Conservation (phyloP, 2,329 filamentous ascomycete genomes). For the Arthroderma sp. region DNA sequence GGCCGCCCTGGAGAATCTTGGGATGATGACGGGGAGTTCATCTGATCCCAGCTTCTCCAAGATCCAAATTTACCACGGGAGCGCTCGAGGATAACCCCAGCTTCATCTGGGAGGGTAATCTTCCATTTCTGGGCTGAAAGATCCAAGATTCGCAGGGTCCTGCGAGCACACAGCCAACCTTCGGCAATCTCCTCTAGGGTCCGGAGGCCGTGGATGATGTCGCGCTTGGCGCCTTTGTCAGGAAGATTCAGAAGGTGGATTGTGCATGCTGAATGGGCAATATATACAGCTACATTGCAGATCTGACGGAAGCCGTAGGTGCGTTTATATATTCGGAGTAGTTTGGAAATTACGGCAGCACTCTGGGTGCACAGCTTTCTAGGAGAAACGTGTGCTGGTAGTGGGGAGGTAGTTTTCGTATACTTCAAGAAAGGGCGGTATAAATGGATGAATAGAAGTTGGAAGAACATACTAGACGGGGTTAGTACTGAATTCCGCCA, state of each 20-base stretch:
- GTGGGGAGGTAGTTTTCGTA: slow-evolving; percentile 62
- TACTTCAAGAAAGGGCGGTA: slow-evolving; percentile 95
- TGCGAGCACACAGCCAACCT: slow-evolving; percentile 79
- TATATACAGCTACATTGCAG: slow-evolving; percentile 93
- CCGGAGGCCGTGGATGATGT: slow-evolving; percentile 80
- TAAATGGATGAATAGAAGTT: slow-evolving; percentile 86
- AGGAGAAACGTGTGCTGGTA: slow-evolving; percentile 78
- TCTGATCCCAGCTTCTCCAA: slow-evolving; percentile 46
- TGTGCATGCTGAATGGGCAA: slow-evolving; percentile 83
- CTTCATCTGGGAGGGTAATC: slow-evolving; percentile 75
- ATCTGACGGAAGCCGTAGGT: slow-evolving; percentile 85
- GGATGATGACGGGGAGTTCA: slow-evolving; percentile 39
- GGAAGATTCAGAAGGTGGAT: slow-evolving; percentile 89
- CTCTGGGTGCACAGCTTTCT: slow-evolving; percentile 83
- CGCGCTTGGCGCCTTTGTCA: slow-evolving; percentile 77
- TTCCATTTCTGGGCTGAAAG: slow-evolving; percentile 82
- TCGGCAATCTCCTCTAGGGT: slow-evolving; percentile 93
- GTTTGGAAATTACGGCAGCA: slow-evolving; percentile 76
- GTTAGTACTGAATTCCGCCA: slow-evolving; percentile 11
- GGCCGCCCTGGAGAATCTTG: slow-evolving; percentile 4
- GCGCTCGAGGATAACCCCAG: slow-evolving; percentile 57
- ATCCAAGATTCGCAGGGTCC: slow-evolving; percentile 73
- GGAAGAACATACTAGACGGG: slow-evolving; percentile 76
- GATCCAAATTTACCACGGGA: slow-evolving; percentile 69
- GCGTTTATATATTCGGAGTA: slow-evolving; percentile 89